Conservation (phyloP, 805 yeast genomes). For the Saccharomycopsis sp. region DNA sequence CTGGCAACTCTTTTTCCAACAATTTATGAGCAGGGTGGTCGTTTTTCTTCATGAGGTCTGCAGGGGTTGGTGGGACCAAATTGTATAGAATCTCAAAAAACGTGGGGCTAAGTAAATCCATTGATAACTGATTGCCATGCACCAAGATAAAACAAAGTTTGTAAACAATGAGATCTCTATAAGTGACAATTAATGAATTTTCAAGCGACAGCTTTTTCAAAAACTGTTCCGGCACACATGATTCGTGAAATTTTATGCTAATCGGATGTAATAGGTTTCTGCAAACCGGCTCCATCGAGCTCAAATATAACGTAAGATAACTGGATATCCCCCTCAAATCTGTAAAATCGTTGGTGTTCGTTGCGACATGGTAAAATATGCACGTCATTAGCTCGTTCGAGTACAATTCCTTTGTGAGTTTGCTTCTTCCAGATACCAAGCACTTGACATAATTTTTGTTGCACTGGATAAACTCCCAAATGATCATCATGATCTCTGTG, state of each 20-base stretch:
- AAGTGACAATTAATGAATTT: constrained; percentile 29
- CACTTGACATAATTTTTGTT: constrained; percentile 46
- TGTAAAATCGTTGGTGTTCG: constrained; percentile 31
- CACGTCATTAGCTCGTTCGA: constrained; percentile 46
- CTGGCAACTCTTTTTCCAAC: no score
- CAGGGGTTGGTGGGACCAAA: constrained; percentile 33
- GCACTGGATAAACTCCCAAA: constrained; percentile 74
- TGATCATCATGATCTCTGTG: constrained; percentile 47
- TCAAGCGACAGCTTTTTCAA: not conserved
- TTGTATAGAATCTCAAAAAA: constrained; percentile 55
- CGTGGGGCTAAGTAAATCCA: constrained; percentile 34
- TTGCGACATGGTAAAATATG: constrained; percentile 48
- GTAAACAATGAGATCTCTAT: constrained; percentile 53
- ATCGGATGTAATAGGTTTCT: constrained; percentile 39
- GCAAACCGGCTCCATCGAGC: constrained; percentile 32
- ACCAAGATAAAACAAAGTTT: constrained; percentile 40
- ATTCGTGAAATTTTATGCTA: constrained; percentile 31
- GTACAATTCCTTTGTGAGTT: constrained; percentile 24
- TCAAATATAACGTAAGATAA: constrained; percentile 43
- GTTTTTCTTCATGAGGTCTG: constrained; percentile 5
- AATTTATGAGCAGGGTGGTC: no score
- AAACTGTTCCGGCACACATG: not conserved
- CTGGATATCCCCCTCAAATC: constrained; percentile 26
- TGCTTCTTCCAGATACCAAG: constrained; percentile 31
- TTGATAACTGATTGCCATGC: constrained; percentile 26